Percentiles rank a stretch among this genome's conserved stretches.
phyloP scores from a whole-genome alignment of 2,329 filamentous ascomycete genomes.

The Penicillium occitanis region DNA sequence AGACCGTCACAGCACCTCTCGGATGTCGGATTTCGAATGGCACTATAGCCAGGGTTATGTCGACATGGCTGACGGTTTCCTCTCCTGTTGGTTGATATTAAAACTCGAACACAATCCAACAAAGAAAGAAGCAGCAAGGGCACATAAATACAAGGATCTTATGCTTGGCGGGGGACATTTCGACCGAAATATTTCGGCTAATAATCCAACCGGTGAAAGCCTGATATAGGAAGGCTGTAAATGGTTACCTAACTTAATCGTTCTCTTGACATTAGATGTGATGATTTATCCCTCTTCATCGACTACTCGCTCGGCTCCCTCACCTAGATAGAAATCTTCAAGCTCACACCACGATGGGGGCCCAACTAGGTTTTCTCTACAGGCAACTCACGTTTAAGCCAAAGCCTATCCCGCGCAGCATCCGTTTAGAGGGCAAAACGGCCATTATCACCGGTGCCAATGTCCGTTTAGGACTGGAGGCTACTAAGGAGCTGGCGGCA shows the following conservation, averaged over 20 bases:
- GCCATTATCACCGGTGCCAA: neutral
- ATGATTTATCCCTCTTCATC: neutral
- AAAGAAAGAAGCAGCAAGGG: neutral
- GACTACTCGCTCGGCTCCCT: neutral
- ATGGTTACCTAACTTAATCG: neutral
- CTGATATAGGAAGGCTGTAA: neutral
- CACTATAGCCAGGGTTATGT: neutral
- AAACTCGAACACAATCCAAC: neutral
- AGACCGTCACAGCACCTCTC: neutral
- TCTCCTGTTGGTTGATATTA: neutral
- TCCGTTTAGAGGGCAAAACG: constrained; percentile 17
- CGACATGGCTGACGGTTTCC: neutral
- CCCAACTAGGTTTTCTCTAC: neutral
- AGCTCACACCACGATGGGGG: neutral
- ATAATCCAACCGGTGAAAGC: neutral
- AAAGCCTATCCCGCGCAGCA: neutral
- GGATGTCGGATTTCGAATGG: neutral
- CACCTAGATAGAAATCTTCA: neutral
- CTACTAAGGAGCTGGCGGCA: neutral
- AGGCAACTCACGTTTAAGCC: constrained; percentile 3
- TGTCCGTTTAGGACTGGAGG: neutral
- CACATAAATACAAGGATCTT: no score
- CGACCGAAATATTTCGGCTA: neutral
- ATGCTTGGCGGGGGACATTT: neutral
- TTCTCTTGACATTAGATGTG: neutral